Evolutionary conservation across 2,329 filamentous ascomycete species (phyloP).

Genomic region (Thelonectria olida): DNA sequence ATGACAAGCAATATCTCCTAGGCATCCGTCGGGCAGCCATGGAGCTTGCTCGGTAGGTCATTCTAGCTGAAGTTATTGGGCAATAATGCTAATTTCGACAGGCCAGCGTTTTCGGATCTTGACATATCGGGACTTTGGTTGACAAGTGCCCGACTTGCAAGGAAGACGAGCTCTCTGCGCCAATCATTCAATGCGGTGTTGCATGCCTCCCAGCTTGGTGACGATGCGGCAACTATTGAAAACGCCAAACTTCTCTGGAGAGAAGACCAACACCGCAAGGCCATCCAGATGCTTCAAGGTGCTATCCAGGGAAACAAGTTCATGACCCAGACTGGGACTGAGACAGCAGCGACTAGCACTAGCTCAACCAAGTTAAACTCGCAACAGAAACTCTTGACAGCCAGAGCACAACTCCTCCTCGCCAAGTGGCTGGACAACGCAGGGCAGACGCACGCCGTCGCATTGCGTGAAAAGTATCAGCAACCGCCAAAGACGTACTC

Average conservation of each 20-base stretch:
- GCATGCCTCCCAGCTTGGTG: constrained; percentile 84
- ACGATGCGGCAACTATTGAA: constrained; percentile 90
- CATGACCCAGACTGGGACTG: constrained; percentile 57
- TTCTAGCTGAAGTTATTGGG: neutral
- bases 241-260: constrained; percentile 94
- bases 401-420: constrained; percentile 84
- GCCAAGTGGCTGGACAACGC: constrained; percentile 97
- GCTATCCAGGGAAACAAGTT: constrained; percentile 87
- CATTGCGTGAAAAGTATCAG: constrained; percentile 84
- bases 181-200: constrained; percentile 95
- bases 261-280: constrained; percentile 91
- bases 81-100: constrained; percentile 36
- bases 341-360: constrained; percentile 44
- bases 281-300: constrained; percentile 88
- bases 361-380: constrained; percentile 48
- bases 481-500: constrained; percentile 75
- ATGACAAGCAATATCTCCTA: constrained; percentile 93
- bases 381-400: constrained; percentile 70
- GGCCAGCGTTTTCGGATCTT: constrained; percentile 69
- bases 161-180: constrained; percentile 83
- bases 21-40: constrained; percentile 88
- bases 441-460: constrained; percentile 88
- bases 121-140: constrained; percentile 89
- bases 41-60: constrained; percentile 75
- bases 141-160: constrained; percentile 82